Base-by-base conservation (phyloP, 345 rosid genomes). In the Aegle marmelos region DNA sequence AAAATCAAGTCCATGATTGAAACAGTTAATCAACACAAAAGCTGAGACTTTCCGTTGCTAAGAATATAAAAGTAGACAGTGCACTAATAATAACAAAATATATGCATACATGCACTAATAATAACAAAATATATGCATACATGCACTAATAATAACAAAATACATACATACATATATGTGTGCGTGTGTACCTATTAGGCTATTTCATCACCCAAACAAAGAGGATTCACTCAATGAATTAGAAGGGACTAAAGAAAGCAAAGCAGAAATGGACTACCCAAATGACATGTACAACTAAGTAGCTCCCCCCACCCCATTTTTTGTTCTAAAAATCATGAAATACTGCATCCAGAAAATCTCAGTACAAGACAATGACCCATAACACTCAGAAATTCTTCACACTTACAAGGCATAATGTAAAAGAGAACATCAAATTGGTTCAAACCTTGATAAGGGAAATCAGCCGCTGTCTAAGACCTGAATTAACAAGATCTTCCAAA, bases 391-490 rank as follows among this genome's bases (percentile, higher is more conserved):
- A 74, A 27, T 39, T 60, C 36, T 19, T 10, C 9, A 45, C 19
- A 68, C 14, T 41, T 27, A 78, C 36, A 30, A 67, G 28, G 58
- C 53, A 66, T 7, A 37, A 74, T 27, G 37, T 68, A 77, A 58
- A 73, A 71, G 59, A 33, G 60, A 58, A 27, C 60, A 63, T 48
- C 39, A 64, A 16, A 54, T 17, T 34, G 59, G 9, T 27, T 60
- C 67, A 58, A 68, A 77, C 98, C 99, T 95, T 93, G 66, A 93
- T 86, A 68, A 93, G 86, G 77, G 89, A 84, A 83, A 93, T 90
- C 82, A 93, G 80, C 72, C 90, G 91, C 66, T 93, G 88, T 79
- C 99, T 88, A 73, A 95, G 91, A 79, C 97, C 99, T 48, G 85
- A 76, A 75, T 82, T 81, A 24, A 93, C 82, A 70, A 95, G 87